phyloP scores from a whole-genome alignment of 768 basidiomycete genomes.

The Lyophyllum atratum region DNA sequence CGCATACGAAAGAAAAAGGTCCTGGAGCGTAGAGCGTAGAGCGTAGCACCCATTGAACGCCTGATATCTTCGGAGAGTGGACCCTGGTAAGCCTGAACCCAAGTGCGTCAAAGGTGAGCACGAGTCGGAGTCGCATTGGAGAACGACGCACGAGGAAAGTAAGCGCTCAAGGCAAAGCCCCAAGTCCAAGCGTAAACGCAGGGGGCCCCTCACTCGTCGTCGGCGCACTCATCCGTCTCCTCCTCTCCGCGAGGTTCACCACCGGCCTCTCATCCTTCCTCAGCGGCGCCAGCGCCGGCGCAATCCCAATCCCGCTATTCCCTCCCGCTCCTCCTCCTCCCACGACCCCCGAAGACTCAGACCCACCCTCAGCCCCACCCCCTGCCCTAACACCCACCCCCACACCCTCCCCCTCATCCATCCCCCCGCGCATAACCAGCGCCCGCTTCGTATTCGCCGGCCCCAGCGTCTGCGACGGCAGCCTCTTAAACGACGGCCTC shows the following conservation, averaged over 20 bases:
- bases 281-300: not conserved
- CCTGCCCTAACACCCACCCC: not conserved
- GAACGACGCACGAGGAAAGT: not conserved
- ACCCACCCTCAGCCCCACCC: not conserved
- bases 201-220: not conserved
- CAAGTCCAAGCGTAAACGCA: not conserved
- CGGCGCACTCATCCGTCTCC: conserved; percentile 37
- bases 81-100: too few relatives aligned
- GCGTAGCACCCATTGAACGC: too few relatives aligned
- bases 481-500: conserved; percentile 71
- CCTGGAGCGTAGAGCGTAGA: too few relatives aligned
- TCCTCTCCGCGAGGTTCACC: conserved; percentile 28
- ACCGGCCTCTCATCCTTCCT: not conserved
- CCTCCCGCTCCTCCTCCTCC: not conserved
- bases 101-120: too few relatives aligned
- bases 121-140: too few relatives aligned
- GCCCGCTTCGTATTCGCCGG: conserved; percentile 58
- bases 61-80: too few relatives aligned
- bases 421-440: conserved; percentile 34
- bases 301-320: too few relatives aligned
- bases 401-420: conserved; percentile 18
- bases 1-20: too few relatives aligned
- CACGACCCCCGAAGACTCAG: not conserved
- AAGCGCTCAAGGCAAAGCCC: not conserved
- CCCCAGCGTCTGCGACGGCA: conserved; percentile 74